Evolutionary conservation across 768 basidiomycete genomes (phyloP).

Genomic region (Suillus alpinus): DNA sequence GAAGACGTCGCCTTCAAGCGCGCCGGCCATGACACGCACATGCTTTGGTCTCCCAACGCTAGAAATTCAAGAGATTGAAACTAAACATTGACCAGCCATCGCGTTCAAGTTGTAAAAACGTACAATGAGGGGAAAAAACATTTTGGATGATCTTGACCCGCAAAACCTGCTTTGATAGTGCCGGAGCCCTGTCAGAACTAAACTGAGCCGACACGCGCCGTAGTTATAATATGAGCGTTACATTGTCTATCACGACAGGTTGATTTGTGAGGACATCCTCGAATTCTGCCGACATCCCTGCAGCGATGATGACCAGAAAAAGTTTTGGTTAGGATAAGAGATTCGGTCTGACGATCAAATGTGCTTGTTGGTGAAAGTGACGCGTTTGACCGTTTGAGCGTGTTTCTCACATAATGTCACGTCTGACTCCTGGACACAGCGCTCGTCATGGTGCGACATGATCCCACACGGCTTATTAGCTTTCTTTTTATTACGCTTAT

Average conservation of each 20-base stretch:
- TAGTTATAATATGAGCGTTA: constrained; percentile 36
- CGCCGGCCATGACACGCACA: constrained; percentile 96
- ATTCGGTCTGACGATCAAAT: neutral
- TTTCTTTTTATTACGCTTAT: constrained; percentile 11
- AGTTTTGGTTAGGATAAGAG: neutral
- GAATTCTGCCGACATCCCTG: constrained; percentile 76
- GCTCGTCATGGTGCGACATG: neutral
- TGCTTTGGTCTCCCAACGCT: constrained; percentile 98
- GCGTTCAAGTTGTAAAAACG: constrained; percentile 37
- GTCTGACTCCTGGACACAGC: neutral
- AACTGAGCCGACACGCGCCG: constrained; percentile 22
- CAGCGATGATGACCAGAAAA: constrained; percentile 6
- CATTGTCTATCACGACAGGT: constrained; percentile 98
- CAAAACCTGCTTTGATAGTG: constrained; percentile 98
- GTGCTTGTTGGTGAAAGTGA: constrained; percentile 1
- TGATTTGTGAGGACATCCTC: constrained; percentile 97
- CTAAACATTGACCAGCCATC: constrained; percentile 29
- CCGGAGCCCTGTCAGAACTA: constrained; percentile 79
- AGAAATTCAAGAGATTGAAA: constrained; percentile 19
- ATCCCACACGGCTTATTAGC: constrained; percentile 4
- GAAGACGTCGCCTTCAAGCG: constrained; percentile 93
- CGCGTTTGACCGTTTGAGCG: constrained; percentile 4
- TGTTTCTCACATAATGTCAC: constrained; percentile 3
- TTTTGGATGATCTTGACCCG: constrained; percentile 98
- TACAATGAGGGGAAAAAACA: constrained; percentile 99